Conservation (phyloP, 192 early-diverging fungal genomes). For the Coemansia aciculifera region DNA sequence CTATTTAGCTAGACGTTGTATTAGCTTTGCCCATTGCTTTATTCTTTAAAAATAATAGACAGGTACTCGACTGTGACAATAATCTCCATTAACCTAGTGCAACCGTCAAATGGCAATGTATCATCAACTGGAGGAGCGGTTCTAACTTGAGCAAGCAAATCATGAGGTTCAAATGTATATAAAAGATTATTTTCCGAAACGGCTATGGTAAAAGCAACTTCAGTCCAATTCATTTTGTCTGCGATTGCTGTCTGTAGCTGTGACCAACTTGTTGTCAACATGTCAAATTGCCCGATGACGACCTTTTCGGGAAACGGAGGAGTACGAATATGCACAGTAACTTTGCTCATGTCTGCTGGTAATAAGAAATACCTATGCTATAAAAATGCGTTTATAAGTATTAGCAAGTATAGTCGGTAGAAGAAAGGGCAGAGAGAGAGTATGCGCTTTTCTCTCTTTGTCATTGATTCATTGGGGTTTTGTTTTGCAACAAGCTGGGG, state of each 20-base stretch:
- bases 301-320: not conserved
- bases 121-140: not conserved
- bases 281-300: not conserved
- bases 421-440: not conserved
- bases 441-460: not conserved
- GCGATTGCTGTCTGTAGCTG: not conserved
- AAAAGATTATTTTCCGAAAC: not conserved
- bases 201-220: not conserved
- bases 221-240: constrained; percentile 1
- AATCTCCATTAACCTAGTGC: not conserved
- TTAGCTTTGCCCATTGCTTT: not conserved
- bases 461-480: not conserved
- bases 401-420: not conserved
- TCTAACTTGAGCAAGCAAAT: not conserved
- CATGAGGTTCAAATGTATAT: not conserved
- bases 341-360: not conserved
- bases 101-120: not conserved
- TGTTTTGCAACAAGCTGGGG: not conserved
- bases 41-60: not conserved
- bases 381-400: not conserved
- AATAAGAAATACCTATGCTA: not conserved
- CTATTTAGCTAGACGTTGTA: no score
- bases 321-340: not conserved
- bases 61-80: not conserved
- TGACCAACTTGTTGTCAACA: not conserved